Percentiles rank a stretch among this genome's conserved stretches.
These are phyloP conservation scores for Microbotryum lychnidis-dioicae DNA, from an alignment of 1,284 basidiomycete genomes.

Conservation along the genomic window DNA sequence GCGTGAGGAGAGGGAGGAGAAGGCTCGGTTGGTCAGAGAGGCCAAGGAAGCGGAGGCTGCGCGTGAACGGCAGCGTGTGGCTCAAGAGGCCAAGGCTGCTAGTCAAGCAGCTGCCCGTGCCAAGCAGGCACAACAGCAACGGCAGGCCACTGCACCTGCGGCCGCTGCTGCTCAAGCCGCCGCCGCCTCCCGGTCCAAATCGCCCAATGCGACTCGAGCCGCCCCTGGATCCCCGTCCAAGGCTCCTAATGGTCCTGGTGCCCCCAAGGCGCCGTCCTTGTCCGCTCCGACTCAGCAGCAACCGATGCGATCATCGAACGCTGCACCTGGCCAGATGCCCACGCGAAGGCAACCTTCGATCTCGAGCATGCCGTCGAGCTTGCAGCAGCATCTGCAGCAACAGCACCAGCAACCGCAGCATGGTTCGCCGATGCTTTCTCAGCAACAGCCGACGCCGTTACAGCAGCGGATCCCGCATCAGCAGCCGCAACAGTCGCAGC, in stretches of 20 bases:
- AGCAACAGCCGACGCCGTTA: conserved; percentile 4
- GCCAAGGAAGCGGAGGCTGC: conserved; percentile 29
- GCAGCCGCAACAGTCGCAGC: conserved; percentile 11
- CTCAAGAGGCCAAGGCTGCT: conserved; percentile 39
- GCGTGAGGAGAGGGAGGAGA: conserved; percentile 51
- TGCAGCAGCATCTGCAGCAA: background rate
- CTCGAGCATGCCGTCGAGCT: conserved; percentile 2
- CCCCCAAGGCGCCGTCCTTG: conserved; percentile 23
- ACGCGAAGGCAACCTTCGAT: conserved; percentile 11
- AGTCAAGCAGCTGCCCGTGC: conserved; percentile 38
- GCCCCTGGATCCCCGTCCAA: conserved; percentile 16
- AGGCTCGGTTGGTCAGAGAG: conserved; percentile 34
- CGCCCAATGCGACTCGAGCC: conserved; percentile 13
- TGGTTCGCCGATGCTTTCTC: background rate
- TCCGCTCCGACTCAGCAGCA: background rate
- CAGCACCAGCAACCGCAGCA: background rate
- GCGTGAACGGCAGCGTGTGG: conserved; percentile 34
- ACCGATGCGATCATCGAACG: background rate
- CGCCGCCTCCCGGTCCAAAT: conserved; percentile 22
- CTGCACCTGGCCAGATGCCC: background rate
- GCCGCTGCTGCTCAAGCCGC: conserved; percentile 24
- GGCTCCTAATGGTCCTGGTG: conserved; percentile 27
- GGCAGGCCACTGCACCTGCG: conserved; percentile 33
- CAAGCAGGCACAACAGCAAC: conserved; percentile 37
- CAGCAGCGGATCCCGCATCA: conserved; percentile 8